Conservation (phyloP, 371 early-diverging fungal species). For the Nematocida parisii region DNA sequence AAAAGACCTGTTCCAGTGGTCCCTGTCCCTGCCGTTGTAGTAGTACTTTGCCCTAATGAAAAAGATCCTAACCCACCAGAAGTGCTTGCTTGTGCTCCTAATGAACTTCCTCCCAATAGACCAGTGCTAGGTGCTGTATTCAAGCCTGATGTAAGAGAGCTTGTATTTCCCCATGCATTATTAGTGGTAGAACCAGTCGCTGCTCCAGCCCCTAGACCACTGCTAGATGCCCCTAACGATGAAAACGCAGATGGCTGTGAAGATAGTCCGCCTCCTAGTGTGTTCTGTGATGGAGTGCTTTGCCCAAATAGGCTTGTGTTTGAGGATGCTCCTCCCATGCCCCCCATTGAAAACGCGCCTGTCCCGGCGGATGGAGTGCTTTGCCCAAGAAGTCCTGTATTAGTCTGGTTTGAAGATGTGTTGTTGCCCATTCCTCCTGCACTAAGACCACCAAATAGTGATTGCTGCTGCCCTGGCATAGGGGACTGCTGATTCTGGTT, state of each 20-base stretch:
- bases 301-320: background rate
- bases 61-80: slow-evolving; percentile 2
- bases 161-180: background rate
- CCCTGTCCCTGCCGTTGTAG: background rate
- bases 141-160: background rate
- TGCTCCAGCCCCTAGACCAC: background rate
- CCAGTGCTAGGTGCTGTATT: background rate
- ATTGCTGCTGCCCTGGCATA: background rate
- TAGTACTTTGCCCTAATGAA: background rate
- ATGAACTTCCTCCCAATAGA: background rate
- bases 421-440: background rate
- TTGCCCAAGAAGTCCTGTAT: background rate
- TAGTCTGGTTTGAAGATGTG: background rate
- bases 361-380: background rate
- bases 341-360: slow-evolving; percentile 2
- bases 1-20: background rate
- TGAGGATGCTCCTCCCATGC: background rate
- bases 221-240: background rate
- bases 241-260: background rate
- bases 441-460: background rate
- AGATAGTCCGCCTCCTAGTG: background rate
- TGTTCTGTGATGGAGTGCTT: background rate
- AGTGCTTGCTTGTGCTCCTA: background rate
- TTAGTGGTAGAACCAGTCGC: background rate
- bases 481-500: background rate